Base-by-base conservation (phyloP, 352 stramenopile species). In the Phytophthora chlamydospora region DNA sequence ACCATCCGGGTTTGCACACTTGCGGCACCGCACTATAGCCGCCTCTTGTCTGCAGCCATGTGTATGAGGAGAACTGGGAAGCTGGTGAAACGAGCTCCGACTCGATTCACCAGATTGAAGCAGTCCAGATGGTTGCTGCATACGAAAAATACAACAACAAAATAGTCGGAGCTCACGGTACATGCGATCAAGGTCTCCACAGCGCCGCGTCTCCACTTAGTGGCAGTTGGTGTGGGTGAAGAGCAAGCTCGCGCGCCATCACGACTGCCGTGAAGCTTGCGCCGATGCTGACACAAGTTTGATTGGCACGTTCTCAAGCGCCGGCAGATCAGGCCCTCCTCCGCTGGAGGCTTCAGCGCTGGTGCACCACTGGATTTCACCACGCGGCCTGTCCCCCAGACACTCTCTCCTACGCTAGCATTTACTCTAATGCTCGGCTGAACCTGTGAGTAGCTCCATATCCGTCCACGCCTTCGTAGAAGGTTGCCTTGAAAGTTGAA, bases 121-220 rank as follows among this genome's bases (percentile, higher is more conserved):
- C 43, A 17, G 52, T 68, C 33, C 59, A 68, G 59, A 63, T 47
- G 52, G 52, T 68, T 68, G 59, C 16, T 57, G n/a, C 35, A 68
- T 51, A 57, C n/a, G 39, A 51, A 33, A 27, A 27, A 27, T 27
- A 31, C 27, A 61, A 31, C 8, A 59, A 31, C 27, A 61, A 31
- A 31, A 59, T 58, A 45, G 13, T 56, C 43, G 44, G 24, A 47
- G 17, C 35, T 44, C 12, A 29, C 33, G 17, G 17, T 24, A 27
- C 33, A 7, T 31, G 6, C 27, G 27, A 31, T 31, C 27, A 31
- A 31, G 27, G 27, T 31, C 27, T 31, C 27, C 27, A 31, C 6
- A 31, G 27, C 27, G 27, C 27, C 6, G 27, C 6, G 27, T 31
- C 27, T 31, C 27, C 6, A 5, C 6, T 31, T 31, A 31, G 6